Evolutionary conservation across 148 eudicot species (phyloP), one percentile per base, ranked within the genome.

Genomic region (Oxyria digyna): DNA sequence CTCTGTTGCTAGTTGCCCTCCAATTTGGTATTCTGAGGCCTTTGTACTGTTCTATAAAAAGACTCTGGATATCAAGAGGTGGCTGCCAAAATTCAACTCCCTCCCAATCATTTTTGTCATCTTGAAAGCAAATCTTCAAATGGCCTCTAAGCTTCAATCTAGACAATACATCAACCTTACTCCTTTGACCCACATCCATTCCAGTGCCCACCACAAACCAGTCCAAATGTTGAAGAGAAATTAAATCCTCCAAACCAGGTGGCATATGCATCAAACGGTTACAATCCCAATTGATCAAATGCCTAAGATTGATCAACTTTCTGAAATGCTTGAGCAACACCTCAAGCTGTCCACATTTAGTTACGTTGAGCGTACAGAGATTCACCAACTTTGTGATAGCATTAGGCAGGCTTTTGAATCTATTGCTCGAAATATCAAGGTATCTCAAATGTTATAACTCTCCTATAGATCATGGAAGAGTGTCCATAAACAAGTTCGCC

Each of bases 331-430:
- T 14, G 1, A 79, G 82, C 23, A 79, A 38, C 21, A 40, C 68
- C 38, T 26, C 48, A 3, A 79, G 67, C 3, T n/a, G 0, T 1
- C 5, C 1, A n/a, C 62, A 42, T 2, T 3, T 11, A 2, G 3
- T 11, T 21, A 79, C 46, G 35, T 72, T 24, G 24, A 79, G 13
- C 2, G 72, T 69, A 42, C 75, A 77, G 68, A 83, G 31, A 68
- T 84, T 81, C n/a, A 62, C 55, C 9, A 81, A 73, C 38, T 71
- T 73, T 42, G 78, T 64, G 15, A 81, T 68, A 10, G 81, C 64
- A 6, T 67, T 42, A 0, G 79, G 77, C 0, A 78, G 69, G 0
- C 0, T 11, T 10, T 26, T 35, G 0, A 49, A 18, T 7, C 10
- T 11, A 48, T 70, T 74, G 4, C 0, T 0, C n/a, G 74, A 73